Percentiles rank a stretch among this genome's conserved stretches.
Conservation (phyloP, 2,329 filamentous ascomycete species). For the Neoarthrinium moseri region DNA sequence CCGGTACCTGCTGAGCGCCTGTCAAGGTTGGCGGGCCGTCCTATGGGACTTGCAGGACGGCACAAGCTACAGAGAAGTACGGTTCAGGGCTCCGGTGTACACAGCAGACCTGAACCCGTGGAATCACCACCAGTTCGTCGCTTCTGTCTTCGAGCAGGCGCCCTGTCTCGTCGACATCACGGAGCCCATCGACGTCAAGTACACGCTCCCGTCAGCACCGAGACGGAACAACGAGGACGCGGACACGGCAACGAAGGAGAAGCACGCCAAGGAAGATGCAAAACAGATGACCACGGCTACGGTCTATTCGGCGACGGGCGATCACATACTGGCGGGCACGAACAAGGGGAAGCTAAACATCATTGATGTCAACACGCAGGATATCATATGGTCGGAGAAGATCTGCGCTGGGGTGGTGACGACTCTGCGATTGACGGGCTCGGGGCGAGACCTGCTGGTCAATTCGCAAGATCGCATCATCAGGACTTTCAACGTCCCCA, state of each 20-base stretch:
- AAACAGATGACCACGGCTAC: constrained; percentile 94
- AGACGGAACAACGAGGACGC: constrained; percentile 69
- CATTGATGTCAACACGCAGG: constrained; percentile 76
- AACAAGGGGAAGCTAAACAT: constrained; percentile 97
- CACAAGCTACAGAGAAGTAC: constrained; percentile 75
- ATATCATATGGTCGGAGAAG: constrained; percentile 86
- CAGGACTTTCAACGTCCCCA: constrained; percentile 85
- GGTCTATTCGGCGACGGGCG: constrained; percentile 80
- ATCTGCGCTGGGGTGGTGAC: constrained; percentile 87
- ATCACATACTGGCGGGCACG: constrained; percentile 88
- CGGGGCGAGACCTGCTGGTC: constrained; percentile 83
- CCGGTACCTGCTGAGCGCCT: constrained; percentile 86
- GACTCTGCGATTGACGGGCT: constrained; percentile 77
- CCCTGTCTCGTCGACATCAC: constrained; percentile 84
- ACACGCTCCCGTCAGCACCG: constrained; percentile 77
- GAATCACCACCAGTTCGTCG: constrained; percentile 84
- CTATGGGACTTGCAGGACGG: constrained; percentile 83
- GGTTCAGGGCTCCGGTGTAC: constrained; percentile 91
- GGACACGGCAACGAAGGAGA: constrained; percentile 72
- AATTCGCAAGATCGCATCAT: constrained; percentile 96
- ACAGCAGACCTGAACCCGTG: constrained; percentile 92
- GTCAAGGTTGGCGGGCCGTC: constrained; percentile 94
- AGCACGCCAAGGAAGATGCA: constrained; percentile 85
- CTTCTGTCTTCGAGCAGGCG: constrained; percentile 90
- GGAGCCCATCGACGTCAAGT: constrained; percentile 67